Evolutionary conservation across 768 basidiomycete species (phyloP).

Genomic region (Mycena vitilis): DNA sequence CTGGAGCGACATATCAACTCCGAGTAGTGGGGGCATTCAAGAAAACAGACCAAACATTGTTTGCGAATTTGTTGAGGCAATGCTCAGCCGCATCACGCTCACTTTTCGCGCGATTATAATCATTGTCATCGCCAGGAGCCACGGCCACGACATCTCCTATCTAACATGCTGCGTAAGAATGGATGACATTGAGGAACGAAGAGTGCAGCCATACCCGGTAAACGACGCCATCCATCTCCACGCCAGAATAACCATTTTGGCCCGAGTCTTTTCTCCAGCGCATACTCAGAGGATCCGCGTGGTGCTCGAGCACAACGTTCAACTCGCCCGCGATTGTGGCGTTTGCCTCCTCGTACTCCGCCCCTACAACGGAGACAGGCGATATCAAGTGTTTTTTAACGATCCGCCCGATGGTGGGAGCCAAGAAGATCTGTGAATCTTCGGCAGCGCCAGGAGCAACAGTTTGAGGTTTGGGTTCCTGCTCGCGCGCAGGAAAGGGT

Average conservation of each 20-base stretch:
- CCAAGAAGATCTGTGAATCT: conserved; percentile 54
- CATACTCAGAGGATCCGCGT: conserved; percentile 48
- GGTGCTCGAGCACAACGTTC: conserved; percentile 44
- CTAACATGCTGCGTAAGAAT: conserved; percentile 4
- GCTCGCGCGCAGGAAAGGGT: neutral
- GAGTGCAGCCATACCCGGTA: conserved; percentile 59
- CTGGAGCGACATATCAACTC: conserved; percentile 47
- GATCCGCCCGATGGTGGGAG: conserved; percentile 59
- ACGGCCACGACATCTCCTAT: conserved; percentile 32
- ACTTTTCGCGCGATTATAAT: conserved; percentile 54
- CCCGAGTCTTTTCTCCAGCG: conserved; percentile 40
- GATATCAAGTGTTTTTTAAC: conserved; percentile 60
- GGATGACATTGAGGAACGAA: neutral
- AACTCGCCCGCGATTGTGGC: conserved; percentile 42
- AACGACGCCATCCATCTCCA: conserved; percentile 65
- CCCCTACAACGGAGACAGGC: conserved; percentile 54
- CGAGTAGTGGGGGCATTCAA: conserved; percentile 1
- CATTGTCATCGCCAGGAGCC: conserved; percentile 63
- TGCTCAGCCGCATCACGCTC: conserved; percentile 53
- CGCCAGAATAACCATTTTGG: conserved; percentile 51
- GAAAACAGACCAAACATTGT: conserved; percentile 65
- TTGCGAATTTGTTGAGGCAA: conserved; percentile 67
- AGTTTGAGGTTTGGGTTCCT: neutral
- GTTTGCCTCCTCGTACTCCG: conserved; percentile 45
- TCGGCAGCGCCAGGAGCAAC: conserved; percentile 25